Percentiles rank a stretch among this genome's conserved stretches.
phyloP scores from a whole-genome alignment of 106 monocot genomes.

The Chionographis japonica region DNA sequence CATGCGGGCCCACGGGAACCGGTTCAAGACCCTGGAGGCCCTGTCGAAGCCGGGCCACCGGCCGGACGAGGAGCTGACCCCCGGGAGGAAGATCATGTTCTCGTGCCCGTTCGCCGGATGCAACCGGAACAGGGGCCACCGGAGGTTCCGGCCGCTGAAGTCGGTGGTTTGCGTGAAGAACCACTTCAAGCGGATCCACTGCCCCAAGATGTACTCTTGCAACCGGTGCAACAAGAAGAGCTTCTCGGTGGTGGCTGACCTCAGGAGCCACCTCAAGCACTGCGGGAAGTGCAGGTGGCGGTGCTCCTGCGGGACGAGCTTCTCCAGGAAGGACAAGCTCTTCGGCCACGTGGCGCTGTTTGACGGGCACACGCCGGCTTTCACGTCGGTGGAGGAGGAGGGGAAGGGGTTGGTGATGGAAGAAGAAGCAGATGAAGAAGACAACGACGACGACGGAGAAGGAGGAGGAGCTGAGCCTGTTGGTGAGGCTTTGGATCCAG shows the following conservation, averaged over 20 bases:
- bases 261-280: slow-evolving; percentile 49
- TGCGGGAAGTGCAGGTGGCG: slow-evolving; percentile 53
- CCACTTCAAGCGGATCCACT: slow-evolving; percentile 65
- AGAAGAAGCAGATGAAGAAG: background rate
- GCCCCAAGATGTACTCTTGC: slow-evolving; percentile 56
- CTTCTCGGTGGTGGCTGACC: slow-evolving; percentile 57
- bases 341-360: slow-evolving; percentile 62
- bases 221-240: slow-evolving; percentile 44
- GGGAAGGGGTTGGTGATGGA: background rate
- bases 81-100: slow-evolving; percentile 15
- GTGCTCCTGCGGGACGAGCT: slow-evolving; percentile 69
- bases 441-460: background rate
- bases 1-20: slow-evolving; percentile 69
- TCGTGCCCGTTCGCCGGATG: slow-evolving; percentile 58
- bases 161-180: slow-evolving; percentile 54
- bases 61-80: too few species aligned
- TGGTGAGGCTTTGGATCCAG: slow-evolving; percentile 9
- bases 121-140: slow-evolving; percentile 53
- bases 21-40: slow-evolving; percentile 50
- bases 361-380: slow-evolving; percentile 50
- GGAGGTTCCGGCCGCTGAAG: slow-evolving; percentile 54
- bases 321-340: slow-evolving; percentile 80
- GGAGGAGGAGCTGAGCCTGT: slow-evolving; percentile 8
- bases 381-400: slow-evolving; percentile 5
- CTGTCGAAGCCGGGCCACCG: slow-evolving; percentile 22